A percentile compares a stretch with the other conserved stretches of the same genome.
Conservation (phyloP, 306 rosid species). For the Quercus parvula region DNA sequence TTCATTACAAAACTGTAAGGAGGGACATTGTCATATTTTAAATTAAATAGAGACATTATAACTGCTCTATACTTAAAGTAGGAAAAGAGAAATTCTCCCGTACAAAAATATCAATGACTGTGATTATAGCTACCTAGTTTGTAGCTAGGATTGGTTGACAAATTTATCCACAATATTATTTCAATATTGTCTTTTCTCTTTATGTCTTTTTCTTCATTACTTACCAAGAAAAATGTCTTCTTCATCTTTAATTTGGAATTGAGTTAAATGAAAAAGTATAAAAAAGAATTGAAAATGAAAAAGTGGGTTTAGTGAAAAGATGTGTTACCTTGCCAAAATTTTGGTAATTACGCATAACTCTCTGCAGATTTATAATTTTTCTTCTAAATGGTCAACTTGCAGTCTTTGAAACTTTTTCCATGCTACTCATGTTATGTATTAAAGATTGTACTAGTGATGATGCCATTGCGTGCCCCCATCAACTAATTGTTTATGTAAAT, state of each 20-base stretch:
- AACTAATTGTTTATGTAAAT: not conserved
- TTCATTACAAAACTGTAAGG: too few species aligned
- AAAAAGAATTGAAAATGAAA: not conserved
- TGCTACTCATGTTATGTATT: not conserved
- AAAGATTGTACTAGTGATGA: too few species aligned
- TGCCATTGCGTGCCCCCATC: too few species aligned
- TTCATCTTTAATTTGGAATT: not conserved
- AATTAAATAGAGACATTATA: too few species aligned
- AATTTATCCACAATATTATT: conserved; percentile 9
- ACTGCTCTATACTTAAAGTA: too few species aligned
- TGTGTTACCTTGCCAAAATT: not conserved
- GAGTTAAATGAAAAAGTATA: not conserved
- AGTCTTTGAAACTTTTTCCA: not conserved
- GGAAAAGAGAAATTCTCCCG: too few species aligned
- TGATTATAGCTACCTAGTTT: conserved; percentile 23
- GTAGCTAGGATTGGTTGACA: conserved; percentile 20
- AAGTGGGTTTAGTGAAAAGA: not conserved
- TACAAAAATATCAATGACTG: not conserved
- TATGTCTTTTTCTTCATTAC: not conserved
- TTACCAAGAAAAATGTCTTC: not conserved
- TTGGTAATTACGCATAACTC: not conserved
- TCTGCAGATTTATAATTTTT: not conserved
- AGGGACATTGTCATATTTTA: too few species aligned
- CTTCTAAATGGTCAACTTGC: not conserved
- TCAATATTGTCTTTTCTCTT: conserved; percentile 1